Percentiles rank a stretch among this genome's conserved stretches.
Evolutionary conservation across 129 eudicot species (phyloP).

Genomic region (Cynara cardunculus): DNA sequence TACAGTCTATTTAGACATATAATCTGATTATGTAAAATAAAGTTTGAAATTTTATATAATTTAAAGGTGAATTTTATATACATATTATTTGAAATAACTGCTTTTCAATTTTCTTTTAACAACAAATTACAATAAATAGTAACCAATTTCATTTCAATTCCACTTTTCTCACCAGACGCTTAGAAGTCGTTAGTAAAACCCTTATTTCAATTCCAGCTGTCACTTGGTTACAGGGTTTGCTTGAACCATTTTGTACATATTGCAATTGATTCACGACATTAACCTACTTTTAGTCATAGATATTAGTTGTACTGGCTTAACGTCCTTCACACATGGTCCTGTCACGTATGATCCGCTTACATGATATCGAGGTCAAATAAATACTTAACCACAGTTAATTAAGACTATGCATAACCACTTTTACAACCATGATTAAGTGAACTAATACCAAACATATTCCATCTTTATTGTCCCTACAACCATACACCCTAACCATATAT

Average conservation of each 20-base stretch:
- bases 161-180: not conserved
- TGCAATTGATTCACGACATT: not conserved
- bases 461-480: conserved; percentile 3
- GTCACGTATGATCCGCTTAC: not conserved
- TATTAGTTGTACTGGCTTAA: not conserved
- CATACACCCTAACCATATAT: conserved; percentile 5
- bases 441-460: not conserved
- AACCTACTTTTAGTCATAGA: not conserved
- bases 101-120: not conserved
- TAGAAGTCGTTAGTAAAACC: not conserved
- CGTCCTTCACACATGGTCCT: not conserved
- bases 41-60: too few relatives aligned
- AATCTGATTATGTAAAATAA: too few relatives aligned
- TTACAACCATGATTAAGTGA: conserved; percentile 1
- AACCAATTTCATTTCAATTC: not conserved
- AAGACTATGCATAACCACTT: not conserved
- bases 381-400: not conserved
- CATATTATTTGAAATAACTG: too few relatives aligned
- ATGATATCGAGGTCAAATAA: not conserved
- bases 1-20: too few relatives aligned
- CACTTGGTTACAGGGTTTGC: not conserved
- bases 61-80: not conserved
- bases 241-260: not conserved
- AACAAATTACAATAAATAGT: too few relatives aligned
- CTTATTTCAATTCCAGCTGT: not conserved